Evolutionary conservation across 176 grass and related monocot genomes (phyloP), one percentile per base, ranked within the genome.

Genomic region (Poa pratensis): DNA sequence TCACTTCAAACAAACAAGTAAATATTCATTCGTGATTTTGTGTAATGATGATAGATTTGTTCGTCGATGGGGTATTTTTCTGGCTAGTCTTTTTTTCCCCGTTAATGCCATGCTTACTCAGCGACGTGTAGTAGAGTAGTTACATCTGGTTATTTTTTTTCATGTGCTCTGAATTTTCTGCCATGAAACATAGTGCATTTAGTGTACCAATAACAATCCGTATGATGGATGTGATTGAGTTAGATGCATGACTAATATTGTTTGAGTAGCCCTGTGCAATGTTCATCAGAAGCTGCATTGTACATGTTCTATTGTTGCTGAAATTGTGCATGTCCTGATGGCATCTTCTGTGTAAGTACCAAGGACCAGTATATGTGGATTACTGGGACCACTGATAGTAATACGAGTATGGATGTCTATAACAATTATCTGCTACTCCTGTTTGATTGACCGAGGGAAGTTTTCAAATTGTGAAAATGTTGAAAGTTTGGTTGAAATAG

Each of bases 241-340:
- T 42, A 45, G 34, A 82, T 82, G 32, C 66, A 27, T 71, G 8
- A 71, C 65, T 20, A 82, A 82, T 51, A 69, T 62, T 26, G 16
- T 62, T 61, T 79, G 8, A 48, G 42, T 64, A 64, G n/a, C 4
- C 5, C 5, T 40, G 6, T 61, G 37, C 61, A 39, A 61, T 37
- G 35, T 5, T 37, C 35, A 37, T 35, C 28, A 81, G 80, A 82
- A 42, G 32, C 1, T 54, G 28, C 52, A 73, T 73, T 20, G 7
- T 46, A 68, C 23, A 14, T 82, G 6, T 42, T 20, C 51, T 58
- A 71, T 73, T 73, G 9, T 35, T 59, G 19, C 67, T 26, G 1
- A 70, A 81, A 72, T 45, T 72, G 68, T 46, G 37, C 54, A 27
- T 39, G 48, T 54, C 34, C 68, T 72, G 34, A 27, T 43, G 23